phyloP scores from a whole-genome alignment of 768 basidiomycete species.

The Lactarius psammicola region DNA sequence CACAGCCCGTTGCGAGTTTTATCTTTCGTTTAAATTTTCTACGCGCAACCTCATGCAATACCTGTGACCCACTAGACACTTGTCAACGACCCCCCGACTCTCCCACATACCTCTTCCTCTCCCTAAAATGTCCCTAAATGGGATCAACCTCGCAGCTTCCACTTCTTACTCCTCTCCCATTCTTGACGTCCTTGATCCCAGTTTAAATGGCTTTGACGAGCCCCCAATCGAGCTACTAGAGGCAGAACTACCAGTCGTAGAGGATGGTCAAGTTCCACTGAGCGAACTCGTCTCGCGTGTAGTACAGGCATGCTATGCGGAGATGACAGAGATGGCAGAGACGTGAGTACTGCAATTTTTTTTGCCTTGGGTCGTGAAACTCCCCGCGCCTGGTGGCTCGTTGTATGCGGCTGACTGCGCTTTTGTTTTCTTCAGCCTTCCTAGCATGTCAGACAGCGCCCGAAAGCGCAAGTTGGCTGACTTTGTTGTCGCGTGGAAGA shows the following conservation, averaged over 20 bases:
- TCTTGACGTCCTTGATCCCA: conserved; percentile 19
- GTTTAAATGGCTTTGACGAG: conserved; percentile 39
- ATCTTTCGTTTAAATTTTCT: neutral
- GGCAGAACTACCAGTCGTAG: conserved; percentile 67
- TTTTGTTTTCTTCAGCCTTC: conserved; percentile 36
- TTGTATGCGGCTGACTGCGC: neutral
- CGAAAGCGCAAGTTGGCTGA: conserved; percentile 82
- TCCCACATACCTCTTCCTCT: neutral
- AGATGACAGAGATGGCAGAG: conserved; percentile 80
- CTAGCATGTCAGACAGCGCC: conserved; percentile 73
- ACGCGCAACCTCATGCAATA: neutral
- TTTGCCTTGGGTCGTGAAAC: neutral
- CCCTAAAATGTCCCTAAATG: conserved; percentile 23
- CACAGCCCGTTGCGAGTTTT: neutral
- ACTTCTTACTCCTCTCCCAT: conserved; percentile 19
- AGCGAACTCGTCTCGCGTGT: conserved; percentile 74
- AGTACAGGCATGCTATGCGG: conserved; percentile 76
- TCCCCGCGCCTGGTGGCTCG: too few relatives aligned
- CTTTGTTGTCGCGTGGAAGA: conserved; percentile 88
- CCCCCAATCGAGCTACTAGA: conserved; percentile 58
- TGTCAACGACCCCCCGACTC: neutral
- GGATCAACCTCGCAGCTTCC: conserved; percentile 9
- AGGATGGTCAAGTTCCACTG: conserved; percentile 71
- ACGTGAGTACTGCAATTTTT: conserved; percentile 54
- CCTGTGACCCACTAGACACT: neutral